phyloP scores from a whole-genome alignment of 2,329 filamentous ascomycete genomes.

The Simplicillium sp. region DNA sequence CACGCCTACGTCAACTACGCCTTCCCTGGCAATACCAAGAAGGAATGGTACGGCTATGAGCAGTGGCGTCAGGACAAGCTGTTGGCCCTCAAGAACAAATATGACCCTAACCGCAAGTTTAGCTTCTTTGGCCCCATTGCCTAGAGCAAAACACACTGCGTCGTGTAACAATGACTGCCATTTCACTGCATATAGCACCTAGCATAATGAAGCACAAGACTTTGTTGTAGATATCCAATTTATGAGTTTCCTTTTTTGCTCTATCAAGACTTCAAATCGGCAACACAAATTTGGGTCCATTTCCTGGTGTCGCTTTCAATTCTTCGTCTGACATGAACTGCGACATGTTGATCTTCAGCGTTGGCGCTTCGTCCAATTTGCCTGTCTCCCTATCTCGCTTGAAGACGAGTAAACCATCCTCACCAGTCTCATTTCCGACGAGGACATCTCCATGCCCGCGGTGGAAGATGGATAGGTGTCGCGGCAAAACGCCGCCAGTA shows the following conservation, averaged over 20 bases:
- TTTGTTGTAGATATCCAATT: not conserved
- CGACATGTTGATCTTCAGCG: conserved; percentile 2
- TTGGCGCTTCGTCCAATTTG: not conserved
- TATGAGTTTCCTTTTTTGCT: not conserved
- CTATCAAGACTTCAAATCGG: not conserved
- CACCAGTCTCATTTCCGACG: conserved; percentile 3
- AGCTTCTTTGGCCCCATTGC: conserved; percentile 27
- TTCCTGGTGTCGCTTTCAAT: not conserved
- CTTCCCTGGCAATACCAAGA: conserved; percentile 28
- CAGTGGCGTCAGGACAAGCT: conserved; percentile 33
- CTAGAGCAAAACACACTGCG: not conserved
- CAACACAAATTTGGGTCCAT: conserved; percentile 6
- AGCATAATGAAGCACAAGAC: too few species aligned
- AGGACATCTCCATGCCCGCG: conserved; percentile 1
- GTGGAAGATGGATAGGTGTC: conserved; percentile 32
- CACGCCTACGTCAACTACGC: conserved; percentile 40
- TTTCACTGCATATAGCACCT: too few species aligned
- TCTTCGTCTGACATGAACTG: conserved; percentile 4
- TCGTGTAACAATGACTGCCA: too few species aligned
- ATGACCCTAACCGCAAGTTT: conserved; percentile 30
- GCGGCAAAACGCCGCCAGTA: conserved; percentile 27
- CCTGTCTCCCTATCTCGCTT: not conserved
- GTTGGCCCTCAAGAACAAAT: conserved; percentile 30
- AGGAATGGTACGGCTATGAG: conserved; percentile 33
- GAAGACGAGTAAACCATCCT: not conserved